Evolutionary conservation across 495 filamentous ascomycete genomes (phyloP).

Genomic region (Aspergillus haitiensis): DNA sequence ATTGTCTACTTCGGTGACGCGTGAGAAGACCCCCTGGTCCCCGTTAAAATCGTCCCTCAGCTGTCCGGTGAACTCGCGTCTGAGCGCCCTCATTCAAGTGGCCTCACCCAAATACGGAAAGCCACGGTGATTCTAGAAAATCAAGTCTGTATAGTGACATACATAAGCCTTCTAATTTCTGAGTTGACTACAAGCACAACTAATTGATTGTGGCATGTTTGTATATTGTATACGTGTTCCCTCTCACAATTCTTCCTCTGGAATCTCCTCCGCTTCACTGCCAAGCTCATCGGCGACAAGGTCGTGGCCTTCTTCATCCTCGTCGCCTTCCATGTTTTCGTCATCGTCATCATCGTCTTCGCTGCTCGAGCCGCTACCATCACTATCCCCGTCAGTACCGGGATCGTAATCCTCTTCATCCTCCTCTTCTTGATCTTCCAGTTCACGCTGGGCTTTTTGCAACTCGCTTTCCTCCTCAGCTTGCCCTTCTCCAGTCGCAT

Average conservation of each 20-base stretch:
- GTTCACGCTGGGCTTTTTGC: conserved; percentile 68
- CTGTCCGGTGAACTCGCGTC: too few species aligned
- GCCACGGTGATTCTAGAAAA: too few species aligned
- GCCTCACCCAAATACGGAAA: too few species aligned
- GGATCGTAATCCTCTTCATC: conserved; percentile 90
- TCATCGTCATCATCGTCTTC: conserved; percentile 55
- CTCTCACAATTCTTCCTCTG: conserved; percentile 31
- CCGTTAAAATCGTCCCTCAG: too few species aligned
- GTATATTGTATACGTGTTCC: not conserved
- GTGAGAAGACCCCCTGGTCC: too few species aligned
- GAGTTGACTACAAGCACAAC: not conserved
- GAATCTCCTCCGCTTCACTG: conserved; percentile 42
- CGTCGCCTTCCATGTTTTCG: conserved; percentile 43
- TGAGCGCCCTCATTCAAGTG: too few species aligned
- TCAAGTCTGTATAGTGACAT: too few species aligned
- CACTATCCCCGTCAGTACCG: conserved; percentile 71
- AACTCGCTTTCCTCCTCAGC: conserved; percentile 55
- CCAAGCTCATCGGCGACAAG: conserved; percentile 42
- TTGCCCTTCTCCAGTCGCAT: conserved; percentile 27
- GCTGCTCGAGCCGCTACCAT: conserved; percentile 60
- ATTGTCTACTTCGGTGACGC: too few species aligned
- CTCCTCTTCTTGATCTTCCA: conserved; percentile 69
- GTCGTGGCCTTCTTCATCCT: conserved; percentile 49
- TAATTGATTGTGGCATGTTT: not conserved
- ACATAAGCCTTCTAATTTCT: too few species aligned